A percentile compares a stretch with the other conserved stretches of the same genome.
These are phyloP conservation scores for Colletotrichum sp. DNA, from an alignment of 2,329 filamentous ascomycete genomes.

Conservation along the genomic window DNA sequence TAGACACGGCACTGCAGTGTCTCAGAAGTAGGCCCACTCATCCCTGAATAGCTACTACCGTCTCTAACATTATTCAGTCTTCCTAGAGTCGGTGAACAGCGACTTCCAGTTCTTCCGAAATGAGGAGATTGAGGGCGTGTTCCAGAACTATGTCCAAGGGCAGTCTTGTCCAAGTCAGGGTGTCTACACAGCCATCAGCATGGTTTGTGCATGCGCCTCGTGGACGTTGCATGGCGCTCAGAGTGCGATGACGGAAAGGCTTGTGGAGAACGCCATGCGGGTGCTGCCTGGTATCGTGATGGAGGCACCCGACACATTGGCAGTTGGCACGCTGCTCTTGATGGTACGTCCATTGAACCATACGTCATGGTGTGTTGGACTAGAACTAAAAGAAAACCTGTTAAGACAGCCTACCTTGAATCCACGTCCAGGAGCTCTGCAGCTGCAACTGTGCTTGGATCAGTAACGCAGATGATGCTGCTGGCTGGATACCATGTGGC, in stretches of 20 bases:
- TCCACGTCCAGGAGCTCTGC: not conserved
- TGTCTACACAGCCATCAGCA: not conserved
- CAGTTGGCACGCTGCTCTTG: not conserved
- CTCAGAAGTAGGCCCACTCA: not conserved
- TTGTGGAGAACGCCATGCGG: not conserved
- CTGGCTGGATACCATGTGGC: not conserved
- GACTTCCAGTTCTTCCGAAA: not conserved
- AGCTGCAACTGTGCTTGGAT: not conserved
- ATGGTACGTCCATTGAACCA: not conserved
- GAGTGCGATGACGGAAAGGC: not conserved
- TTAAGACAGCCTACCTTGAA: not conserved
- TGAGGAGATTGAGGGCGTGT: not conserved
- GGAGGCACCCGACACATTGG: not conserved
- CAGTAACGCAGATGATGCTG: not conserved
- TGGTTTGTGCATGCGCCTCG: not conserved
- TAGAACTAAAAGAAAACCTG: not conserved
- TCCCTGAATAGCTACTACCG: fast-evolving
- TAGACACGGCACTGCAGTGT: not conserved
- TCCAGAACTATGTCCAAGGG: not conserved
- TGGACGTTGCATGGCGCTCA: not conserved
- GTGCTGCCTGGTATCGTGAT: not conserved
- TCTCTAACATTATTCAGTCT: not conserved
- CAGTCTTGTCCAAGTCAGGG: not conserved
- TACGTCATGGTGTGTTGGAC: too few relatives aligned
- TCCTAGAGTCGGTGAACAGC: not conserved